phyloP scores from a whole-genome alignment of 371 early-diverging fungal species.

The Actinomucor elegans region DNA sequence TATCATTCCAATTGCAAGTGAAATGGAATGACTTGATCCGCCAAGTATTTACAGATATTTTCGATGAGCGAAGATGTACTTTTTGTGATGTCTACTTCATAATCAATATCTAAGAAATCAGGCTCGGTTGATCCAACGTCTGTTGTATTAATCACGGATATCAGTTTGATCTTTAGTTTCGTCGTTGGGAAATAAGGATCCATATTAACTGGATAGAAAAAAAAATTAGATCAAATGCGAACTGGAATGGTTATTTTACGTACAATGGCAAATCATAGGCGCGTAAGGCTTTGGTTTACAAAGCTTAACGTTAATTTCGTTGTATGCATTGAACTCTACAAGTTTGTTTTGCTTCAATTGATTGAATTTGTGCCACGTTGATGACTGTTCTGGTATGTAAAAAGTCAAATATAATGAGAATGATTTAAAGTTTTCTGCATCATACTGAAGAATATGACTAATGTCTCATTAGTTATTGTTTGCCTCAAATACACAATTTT shows the following conservation, averaged over 20 bases:
- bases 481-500: background rate
- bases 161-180: background rate
- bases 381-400: background rate
- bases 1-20: no score
- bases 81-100: no score
- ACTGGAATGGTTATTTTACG: background rate
- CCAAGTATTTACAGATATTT: no score
- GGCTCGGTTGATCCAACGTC: no score
- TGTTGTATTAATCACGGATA: slow-evolving; percentile 6
- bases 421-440: background rate
- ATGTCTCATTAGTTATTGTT: background rate
- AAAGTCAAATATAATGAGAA: slow-evolving; percentile 1
- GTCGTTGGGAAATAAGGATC: background rate
- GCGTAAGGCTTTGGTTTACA: background rate
- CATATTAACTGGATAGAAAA: background rate
- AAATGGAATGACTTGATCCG: no score
- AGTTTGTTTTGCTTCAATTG: background rate
- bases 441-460: slow-evolving; percentile 1
- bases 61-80: no score
- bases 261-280: background rate
- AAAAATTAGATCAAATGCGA: background rate
- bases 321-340: background rate
- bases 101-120: no score
- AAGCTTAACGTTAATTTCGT: background rate
- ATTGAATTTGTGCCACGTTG: background rate